Base-by-base conservation (phyloP, 176 grass and related monocot genomes). In the Elymus sibiricus region DNA sequence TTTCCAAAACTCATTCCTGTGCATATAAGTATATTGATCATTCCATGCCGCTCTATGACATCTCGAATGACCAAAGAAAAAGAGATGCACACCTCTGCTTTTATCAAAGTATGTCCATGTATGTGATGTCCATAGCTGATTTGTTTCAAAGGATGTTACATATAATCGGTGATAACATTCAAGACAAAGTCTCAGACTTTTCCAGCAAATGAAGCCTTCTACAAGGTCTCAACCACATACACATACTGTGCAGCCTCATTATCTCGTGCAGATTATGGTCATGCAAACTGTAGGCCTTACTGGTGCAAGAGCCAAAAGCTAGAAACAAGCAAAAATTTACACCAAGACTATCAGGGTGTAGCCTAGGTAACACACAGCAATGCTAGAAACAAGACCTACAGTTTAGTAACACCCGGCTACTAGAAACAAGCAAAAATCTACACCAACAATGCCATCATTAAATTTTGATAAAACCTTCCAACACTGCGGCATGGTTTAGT, bases 121-220 rank as follows among this genome's bases (percentile, higher is more conserved):
- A 70, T 11, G 22, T 39, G 11, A 11, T 70, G 35, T 39, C 67
- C 9, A 40, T 11, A 1, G 38, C 34, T 69, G n/a, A 4, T 71
- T 71, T 25, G 37, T 40, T 74, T 32, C n/a, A 53, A 56, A 62
- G 77, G 42, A 39, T 56, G 63, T 15, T 3, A 24, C 21, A 22
- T 59, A 60, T 11, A 85, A 70, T 39, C 27, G 49, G 12, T 19
- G 8, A 8, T 29, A 21, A 74, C 22, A 79, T 84, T 87, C 51
- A 72, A 72, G 77, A 77, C 82, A 88, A 77, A 77, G 69, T 85
- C 19, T 17, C 19, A 81, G 60, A 53, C 13, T 69, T 51, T 90
- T 87, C 80, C 34, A 11, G 66, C 74, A 13, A 65, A 73, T 90
- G 6, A 24, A 55, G 24, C 35, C 24, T 79, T 86, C 51, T 82